Percentiles rank a stretch among this genome's conserved stretches.
These are phyloP conservation scores for Hypoxylon rickii DNA, from an alignment of 495 filamentous ascomycete genomes.

Conservation along the genomic window DNA sequence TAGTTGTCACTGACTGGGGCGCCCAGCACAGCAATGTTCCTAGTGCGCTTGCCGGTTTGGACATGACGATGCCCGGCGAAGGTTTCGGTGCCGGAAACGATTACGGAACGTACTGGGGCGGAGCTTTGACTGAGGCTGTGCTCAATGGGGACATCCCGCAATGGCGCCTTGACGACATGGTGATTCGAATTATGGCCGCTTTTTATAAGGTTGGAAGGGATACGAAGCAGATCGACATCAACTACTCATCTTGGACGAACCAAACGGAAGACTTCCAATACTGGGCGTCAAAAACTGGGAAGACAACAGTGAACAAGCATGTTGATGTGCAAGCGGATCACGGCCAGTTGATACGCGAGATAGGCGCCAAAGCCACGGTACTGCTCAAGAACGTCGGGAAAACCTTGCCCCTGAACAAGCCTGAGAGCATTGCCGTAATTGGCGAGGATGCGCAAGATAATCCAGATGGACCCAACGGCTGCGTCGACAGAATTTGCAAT, in stretches of 20 bases:
- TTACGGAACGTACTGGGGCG: slow-evolving; percentile 78
- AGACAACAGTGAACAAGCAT: slow-evolving; percentile 67
- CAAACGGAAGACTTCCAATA: slow-evolving; percentile 73
- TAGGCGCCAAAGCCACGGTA: slow-evolving; percentile 63
- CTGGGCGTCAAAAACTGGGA: slow-evolving; percentile 59
- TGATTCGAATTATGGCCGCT: slow-evolving; percentile 79
- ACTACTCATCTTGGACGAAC: slow-evolving; percentile 86
- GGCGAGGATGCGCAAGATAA: slow-evolving; percentile 65
- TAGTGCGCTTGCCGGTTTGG: slow-evolving; percentile 79
- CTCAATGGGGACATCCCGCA: slow-evolving; percentile 77
- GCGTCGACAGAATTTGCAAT: slow-evolving; percentile 54
- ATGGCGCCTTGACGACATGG: slow-evolving; percentile 89
- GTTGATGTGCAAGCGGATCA: slow-evolving; percentile 58
- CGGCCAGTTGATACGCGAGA: slow-evolving; percentile 55
- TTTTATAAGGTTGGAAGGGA: slow-evolving; percentile 82
- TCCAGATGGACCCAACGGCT: slow-evolving; percentile 50
- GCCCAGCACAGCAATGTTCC: slow-evolving; percentile 82
- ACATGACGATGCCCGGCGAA: slow-evolving; percentile 96
- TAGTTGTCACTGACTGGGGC: slow-evolving; percentile 86
- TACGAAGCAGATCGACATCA: slow-evolving; percentile 62
- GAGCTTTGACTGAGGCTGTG: slow-evolving; percentile 72
- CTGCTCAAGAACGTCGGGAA: slow-evolving; percentile 64
- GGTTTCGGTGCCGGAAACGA: slow-evolving; percentile 57
- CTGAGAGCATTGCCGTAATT: slow-evolving; percentile 61
- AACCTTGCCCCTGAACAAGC: slow-evolving; percentile 57